Conservation (phyloP, 345 rosid genomes). For the Raphanus raphanistrum region DNA sequence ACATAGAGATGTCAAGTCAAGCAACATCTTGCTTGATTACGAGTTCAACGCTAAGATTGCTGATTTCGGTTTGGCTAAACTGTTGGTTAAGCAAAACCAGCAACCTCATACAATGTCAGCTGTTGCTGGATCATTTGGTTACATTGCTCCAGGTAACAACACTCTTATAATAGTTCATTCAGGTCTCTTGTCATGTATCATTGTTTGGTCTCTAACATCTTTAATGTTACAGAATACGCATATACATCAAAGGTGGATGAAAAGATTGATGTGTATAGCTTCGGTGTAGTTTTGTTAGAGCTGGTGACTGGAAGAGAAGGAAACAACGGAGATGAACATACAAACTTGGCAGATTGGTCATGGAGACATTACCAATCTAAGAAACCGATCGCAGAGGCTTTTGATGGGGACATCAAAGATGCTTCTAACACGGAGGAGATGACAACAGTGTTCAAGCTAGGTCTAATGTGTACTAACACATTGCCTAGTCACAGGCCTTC, state of each 20-base stretch:
- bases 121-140: slow-evolving; percentile 93
- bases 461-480: slow-evolving; percentile 63
- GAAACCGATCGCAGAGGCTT: slow-evolving; percentile 44
- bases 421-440: slow-evolving; percentile 50
- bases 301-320: slow-evolving; percentile 81
- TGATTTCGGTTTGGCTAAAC: slow-evolving; percentile 89
- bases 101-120: slow-evolving; percentile 74
- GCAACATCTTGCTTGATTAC: slow-evolving; percentile 83
- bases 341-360: slow-evolving; percentile 84
- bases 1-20: slow-evolving; percentile 92
- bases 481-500: slow-evolving; percentile 65
- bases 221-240: slow-evolving; percentile 57
- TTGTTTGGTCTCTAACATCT: slow-evolving; percentile 12
- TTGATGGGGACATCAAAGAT: slow-evolving; percentile 63
- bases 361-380: slow-evolving; percentile 63
- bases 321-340: slow-evolving; percentile 57
- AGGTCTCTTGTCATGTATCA: background rate
- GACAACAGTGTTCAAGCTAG: slow-evolving; percentile 61
- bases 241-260: slow-evolving; percentile 76
- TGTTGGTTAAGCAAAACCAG: slow-evolving; percentile 55
- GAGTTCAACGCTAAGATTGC: slow-evolving; percentile 76
- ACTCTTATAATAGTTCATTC: too few relatives aligned
- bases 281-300: slow-evolving; percentile 89
- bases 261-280: slow-evolving; percentile 86
- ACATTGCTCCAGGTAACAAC: slow-evolving; percentile 80